Evolutionary conservation across 768 basidiomycete species (phyloP), one percentile per base, ranked within the genome.

Genomic region (Amanita thiersii): DNA sequence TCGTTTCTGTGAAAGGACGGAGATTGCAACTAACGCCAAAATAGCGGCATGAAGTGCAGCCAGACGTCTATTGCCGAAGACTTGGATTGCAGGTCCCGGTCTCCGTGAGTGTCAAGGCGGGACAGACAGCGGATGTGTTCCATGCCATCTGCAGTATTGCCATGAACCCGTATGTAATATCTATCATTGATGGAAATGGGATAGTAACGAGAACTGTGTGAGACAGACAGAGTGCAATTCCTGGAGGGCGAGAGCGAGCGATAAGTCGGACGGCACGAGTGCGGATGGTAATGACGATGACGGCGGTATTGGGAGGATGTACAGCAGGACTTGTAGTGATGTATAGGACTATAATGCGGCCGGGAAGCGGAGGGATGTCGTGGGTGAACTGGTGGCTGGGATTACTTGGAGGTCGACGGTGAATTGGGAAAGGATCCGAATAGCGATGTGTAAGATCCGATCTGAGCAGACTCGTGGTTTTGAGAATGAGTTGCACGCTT

Each of bases 21-120:
- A 19, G 11, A 4, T 38, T 14, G 15, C 19, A 21, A 17, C 43
- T 36, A 28, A 46, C 38, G 30, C 47, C 39, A 31, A 44, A 45
- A 14, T 56, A 96, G 86, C 72, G 94, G 57, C 94, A 97, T 58
- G 94, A 99, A 68, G 93, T 98, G 15, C 94, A 99, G 56, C 94
- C 94, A 26, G 94, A 98, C 56, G 90, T 93, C 9, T 99, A 99
- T 56, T 94, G 91, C 58, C 71, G 92, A 56, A 72, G 90, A 46
- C 63, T 97, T 38, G 78, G 81, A 6, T 69, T 99, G n/a, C 88
- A 86, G 48, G 90, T 94, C 3, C 94, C 94, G 19, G 90, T 98
- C 33, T 81, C 94, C 2, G 90, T 98, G 20, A 93, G 89, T 59
- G 82, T 93, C 32, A 85, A 83, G 61, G 80, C 81, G 3, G 85